Evolutionary conservation across 768 basidiomycete species (phyloP), one percentile per base, ranked within the genome.

Genomic region (Phaeolepiota aurea): DNA sequence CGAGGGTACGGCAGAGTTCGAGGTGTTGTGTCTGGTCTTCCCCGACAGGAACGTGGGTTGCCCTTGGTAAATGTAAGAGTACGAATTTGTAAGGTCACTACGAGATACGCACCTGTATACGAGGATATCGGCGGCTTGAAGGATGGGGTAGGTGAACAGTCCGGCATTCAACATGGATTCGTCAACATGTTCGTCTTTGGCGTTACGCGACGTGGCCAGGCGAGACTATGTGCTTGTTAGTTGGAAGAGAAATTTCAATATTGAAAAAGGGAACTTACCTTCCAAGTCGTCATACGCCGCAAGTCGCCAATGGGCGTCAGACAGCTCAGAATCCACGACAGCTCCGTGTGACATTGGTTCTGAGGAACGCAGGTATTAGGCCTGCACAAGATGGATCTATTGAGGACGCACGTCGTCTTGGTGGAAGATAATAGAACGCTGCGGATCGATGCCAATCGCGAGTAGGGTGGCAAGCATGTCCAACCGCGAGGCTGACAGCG

Each of bases 21-120:
- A 97, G 74, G 53, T 98, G 94, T 63, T 98, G 94, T 15, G 79
- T 77, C 54, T 97, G 94, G 57, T 98, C 94, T 53, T 97, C 92
- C 18, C 94, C 94, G 3, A 98, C 93, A 0, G 94, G 94, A 1
- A 98, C 86, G 56, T 92, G 87, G 0, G 91, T 94, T 2, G 91
- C 77, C 49, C 92, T n/a, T 90, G 47, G 1, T 4, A 20, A 32
- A 28, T 12, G n/a, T 13, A 38, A 47, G 3, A 43, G 41, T 10
- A 25, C 7, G 12, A 14, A n/a, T 5, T 20, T n/a, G n/a, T n/a
- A 7, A 28, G n/a, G 25, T 28, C 25, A 7, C 7, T 7, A n/a
- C 25, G 5, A 13, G 4, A 2, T 44, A 37, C 75, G 42, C 48
- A 87, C 92, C 74, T 76, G 56, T 97, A 96, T 0, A 78, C 67